Evolutionary conservation across 495 filamentous ascomycete genomes (phyloP).

Genomic region (Aspergillus haitiensis): DNA sequence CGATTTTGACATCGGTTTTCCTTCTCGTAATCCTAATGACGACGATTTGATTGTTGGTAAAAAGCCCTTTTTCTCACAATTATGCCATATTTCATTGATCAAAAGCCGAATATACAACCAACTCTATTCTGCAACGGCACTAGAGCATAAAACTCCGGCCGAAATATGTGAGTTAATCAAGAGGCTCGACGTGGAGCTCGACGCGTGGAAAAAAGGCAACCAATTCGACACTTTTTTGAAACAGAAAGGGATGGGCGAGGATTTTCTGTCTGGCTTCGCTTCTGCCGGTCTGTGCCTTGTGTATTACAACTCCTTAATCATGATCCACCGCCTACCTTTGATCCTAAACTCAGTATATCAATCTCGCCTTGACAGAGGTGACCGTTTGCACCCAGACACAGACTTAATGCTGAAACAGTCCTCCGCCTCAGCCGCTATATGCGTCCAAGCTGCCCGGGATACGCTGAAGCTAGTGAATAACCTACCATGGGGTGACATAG

Average conservation of each 20-base stretch:
- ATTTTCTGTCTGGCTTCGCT: constrained; percentile 83
- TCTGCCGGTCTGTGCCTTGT: constrained; percentile 85
- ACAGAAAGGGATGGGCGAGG: constrained; percentile 75
- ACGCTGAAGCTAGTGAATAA: constrained; percentile 89
- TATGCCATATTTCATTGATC: constrained; percentile 85
- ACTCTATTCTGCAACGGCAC: constrained; percentile 84
- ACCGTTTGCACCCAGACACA: constrained; percentile 2
- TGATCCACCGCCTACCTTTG: constrained; percentile 93
- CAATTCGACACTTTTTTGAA: constrained; percentile 74
- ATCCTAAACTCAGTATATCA: constrained; percentile 66
- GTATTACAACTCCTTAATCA: constrained; percentile 95
- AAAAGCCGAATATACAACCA: constrained; percentile 88
- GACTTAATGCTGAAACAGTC: constrained; percentile 67
- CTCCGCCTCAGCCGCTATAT: constrained; percentile 78
- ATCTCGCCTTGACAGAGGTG: constrained; percentile 10
- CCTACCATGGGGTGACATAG: constrained; percentile 88
- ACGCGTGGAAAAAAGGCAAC: constrained; percentile 85
- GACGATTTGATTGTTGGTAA: constrained; percentile 70
- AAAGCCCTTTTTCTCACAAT: constrained; percentile 82
- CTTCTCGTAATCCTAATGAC: constrained; percentile 71
- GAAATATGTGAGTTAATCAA: constrained; percentile 86
- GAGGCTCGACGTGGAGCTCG: constrained; percentile 81
- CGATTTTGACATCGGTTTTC: constrained; percentile 93
- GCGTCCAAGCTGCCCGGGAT: constrained; percentile 83
- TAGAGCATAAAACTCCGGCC: constrained; percentile 70